Conservation (phyloP, 106 monocot species). For the Dendrobium huoshanense region DNA sequence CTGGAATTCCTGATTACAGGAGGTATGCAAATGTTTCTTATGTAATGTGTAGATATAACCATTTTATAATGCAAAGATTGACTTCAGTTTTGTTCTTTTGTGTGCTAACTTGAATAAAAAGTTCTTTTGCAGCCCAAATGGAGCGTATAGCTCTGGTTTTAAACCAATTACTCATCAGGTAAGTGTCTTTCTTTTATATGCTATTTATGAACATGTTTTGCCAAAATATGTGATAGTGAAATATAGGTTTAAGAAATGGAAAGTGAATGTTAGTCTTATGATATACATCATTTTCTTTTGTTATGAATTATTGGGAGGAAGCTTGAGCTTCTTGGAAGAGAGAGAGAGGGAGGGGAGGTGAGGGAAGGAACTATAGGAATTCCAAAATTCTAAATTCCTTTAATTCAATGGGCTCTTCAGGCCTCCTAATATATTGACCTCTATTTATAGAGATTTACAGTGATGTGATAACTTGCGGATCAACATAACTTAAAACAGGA, state of each 20-base stretch:
- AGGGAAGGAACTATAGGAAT: no score
- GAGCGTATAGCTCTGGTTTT: constrained; percentile 96
- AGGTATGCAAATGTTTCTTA: constrained; percentile 36
- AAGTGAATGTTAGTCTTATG: neutral
- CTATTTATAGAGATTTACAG: no score
- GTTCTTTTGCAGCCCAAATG: constrained; percentile 69
- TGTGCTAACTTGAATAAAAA: neutral
- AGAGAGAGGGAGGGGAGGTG: no score
- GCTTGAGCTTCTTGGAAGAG: no score
- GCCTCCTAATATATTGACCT: no score
- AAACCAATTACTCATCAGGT: constrained; percentile 99
- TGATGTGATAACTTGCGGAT: no score
- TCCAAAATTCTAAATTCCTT: no score
- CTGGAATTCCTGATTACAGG: constrained; percentile 98
- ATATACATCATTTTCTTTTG: neutral
- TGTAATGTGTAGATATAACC: neutral
- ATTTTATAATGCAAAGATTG: neutral
- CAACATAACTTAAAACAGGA: no score
- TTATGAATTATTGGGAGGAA: no score
- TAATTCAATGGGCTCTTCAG: no score
- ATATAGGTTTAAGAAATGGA: neutral
- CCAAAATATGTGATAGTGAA: neutral
- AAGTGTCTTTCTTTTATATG: constrained; percentile 3
- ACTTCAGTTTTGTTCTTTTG: neutral
- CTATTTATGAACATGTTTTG: neutral